phyloP scores from a whole-genome alignment of 139 green algal species.

The Picochlorum sp. region DNA sequence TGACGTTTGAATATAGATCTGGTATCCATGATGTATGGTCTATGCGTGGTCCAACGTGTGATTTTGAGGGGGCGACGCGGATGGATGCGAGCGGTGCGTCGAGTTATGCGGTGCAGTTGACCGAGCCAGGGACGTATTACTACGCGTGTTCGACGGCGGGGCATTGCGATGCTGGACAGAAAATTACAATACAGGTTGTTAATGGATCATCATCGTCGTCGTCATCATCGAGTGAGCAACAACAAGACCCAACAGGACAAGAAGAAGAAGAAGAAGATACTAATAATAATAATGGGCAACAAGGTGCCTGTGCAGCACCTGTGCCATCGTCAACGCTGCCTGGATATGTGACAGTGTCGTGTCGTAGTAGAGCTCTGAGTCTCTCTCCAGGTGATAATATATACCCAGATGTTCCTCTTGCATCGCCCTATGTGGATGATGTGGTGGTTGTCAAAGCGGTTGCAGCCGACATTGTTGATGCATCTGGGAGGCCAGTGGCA shows the following conservation, averaged over 20 bases:
- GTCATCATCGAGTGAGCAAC: too few relatives aligned
- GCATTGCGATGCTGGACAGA: conserved; percentile 6
- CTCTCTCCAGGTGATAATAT: conserved; percentile 9
- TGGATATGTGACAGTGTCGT: neutral
- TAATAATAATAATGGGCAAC: neutral
- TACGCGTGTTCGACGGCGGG: neutral
- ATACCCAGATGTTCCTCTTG: conserved; percentile 6
- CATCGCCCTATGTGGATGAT: neutral
- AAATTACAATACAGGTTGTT: neutral
- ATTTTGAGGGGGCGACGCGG: conserved; percentile 3
- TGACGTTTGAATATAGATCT: conserved; percentile 6
- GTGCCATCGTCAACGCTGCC: neutral
- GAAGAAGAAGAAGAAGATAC: neutral
- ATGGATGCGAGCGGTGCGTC: neutral
- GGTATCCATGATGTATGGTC: conserved; percentile 12
- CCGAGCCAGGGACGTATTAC: conserved; percentile 4
- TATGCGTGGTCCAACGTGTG: neutral
- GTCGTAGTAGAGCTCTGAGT: neutral
- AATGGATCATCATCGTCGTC: too few relatives aligned
- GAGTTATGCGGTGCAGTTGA: neutral
- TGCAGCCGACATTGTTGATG: conserved; percentile 6
- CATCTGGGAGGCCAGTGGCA: conserved; percentile 2
- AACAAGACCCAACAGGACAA: too few relatives aligned
- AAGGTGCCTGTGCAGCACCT: neutral
- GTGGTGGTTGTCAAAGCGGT: conserved; percentile 5